Conservation (phyloP, 768 basidiomycete genomes). For the Tylopilus felleus region DNA sequence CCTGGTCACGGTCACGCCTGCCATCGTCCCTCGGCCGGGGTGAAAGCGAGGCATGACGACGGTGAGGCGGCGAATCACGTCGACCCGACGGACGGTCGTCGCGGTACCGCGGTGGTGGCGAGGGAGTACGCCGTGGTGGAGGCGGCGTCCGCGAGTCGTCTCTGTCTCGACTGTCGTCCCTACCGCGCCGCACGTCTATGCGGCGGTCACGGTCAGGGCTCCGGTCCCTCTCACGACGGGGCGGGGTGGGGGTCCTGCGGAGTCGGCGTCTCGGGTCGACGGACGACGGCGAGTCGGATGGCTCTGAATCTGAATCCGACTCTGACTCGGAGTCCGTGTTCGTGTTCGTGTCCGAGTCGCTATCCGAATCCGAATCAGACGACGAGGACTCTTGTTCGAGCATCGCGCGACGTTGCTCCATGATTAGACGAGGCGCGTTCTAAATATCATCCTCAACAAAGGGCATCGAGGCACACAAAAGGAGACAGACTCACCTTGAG, state of each 20-base stretch:
- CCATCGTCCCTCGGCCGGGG: conserved; percentile 20
- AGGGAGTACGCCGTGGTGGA: conserved; percentile 27
- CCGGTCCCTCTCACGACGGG: conserved; percentile 25
- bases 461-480: background rate
- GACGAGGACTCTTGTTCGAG: conserved; percentile 63
- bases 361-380: conserved; percentile 37
- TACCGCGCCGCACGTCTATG: conserved; percentile 13
- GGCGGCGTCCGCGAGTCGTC: conserved; percentile 36
- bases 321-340: conserved; percentile 42
- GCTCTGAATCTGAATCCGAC: conserved; percentile 37
- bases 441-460: conserved; percentile 29
- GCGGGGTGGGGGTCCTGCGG: conserved; percentile 34
- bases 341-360: conserved; percentile 28
- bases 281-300: conserved; percentile 38
- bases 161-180: conserved; percentile 22
- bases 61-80: conserved; percentile 26
- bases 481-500: conserved; percentile 63
- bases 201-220: conserved; percentile 21
- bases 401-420: conserved; percentile 91
- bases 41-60: conserved; percentile 21
- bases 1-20: conserved; percentile 20
- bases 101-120: conserved; percentile 27
- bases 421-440: conserved; percentile 90
- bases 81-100: conserved; percentile 21
- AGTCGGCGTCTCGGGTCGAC: conserved; percentile 27